A percentile compares a stretch with the other conserved stretches of the same genome.
These are phyloP conservation scores for Leccinum glutinopallens DNA, from an alignment of 1,284 basidiomycete genomes.

Conservation along the genomic window DNA sequence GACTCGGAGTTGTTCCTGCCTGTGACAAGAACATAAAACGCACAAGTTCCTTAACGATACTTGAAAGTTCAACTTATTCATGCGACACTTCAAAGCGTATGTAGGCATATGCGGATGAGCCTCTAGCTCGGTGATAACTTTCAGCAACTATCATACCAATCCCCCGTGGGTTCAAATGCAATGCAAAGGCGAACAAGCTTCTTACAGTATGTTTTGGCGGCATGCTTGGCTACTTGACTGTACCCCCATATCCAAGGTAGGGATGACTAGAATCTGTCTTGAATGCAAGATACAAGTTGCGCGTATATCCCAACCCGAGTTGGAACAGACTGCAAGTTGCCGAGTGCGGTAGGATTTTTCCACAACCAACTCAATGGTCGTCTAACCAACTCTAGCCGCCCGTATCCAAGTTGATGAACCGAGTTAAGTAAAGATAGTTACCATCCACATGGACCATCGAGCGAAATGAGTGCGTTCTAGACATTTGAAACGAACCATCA, in stretches of 20 bases:
- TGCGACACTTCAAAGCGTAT: too few species aligned
- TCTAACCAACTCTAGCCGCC: not conserved
- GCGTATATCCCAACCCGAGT: not conserved
- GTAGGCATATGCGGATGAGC: not conserved
- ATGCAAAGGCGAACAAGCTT: not conserved
- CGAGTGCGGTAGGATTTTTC: not conserved
- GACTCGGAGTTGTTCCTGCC: too few species aligned
- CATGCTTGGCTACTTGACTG: too few species aligned
- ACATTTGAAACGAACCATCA: conserved; percentile 15
- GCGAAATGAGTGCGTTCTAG: conserved; percentile 1
- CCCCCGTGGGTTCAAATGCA: not conserved
- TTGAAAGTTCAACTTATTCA: too few species aligned
- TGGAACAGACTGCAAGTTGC: not conserved
- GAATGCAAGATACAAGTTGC: not conserved
- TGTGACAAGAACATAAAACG: too few species aligned
- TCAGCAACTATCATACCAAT: not conserved
- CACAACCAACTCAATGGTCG: not conserved
- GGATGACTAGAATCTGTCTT: not conserved
- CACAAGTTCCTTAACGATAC: too few species aligned
- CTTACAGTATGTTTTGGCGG: not conserved
- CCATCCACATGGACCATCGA: conserved; percentile 15
- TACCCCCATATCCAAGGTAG: not conserved
- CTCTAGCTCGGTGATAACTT: not conserved
- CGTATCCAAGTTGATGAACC: not conserved
- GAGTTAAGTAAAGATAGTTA: conserved; percentile 2